Base-by-base conservation (phyloP, 2,329 filamentous ascomycete genomes). In the Epichloe coenophiala region DNA sequence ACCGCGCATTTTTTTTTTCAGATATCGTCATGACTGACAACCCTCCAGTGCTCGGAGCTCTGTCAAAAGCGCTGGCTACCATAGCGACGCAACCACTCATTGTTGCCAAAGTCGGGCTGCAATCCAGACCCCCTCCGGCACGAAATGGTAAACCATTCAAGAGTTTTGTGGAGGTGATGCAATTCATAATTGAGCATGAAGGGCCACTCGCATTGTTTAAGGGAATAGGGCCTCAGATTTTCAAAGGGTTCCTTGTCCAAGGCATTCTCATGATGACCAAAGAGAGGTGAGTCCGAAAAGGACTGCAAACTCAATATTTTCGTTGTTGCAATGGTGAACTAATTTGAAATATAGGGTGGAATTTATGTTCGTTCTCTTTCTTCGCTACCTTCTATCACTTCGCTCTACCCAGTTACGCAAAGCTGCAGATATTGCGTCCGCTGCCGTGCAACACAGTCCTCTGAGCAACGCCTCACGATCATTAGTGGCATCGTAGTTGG, bases 221-320 rank as follows among this genome's bases (percentile, higher is more conserved):
- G 72, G 93, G 93, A 41, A 95, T 98, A 58, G 89, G 81, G 0
- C 93, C 93, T 3, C 93, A 98, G 67, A 86, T 98, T 48, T 68
- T 89, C 53, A 98, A 98, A 70, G 93, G 93, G 1, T 70, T 98
- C 48, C 65, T 98, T 46, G 93, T 98, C 2, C 93, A 98, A 64
- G 93, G 93, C 47, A 81, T 98, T 51, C 74, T 98, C 39, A 98
- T 98, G 93, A 98, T 96, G 89, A 93, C 89, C 45, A 98, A 98
- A 71, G 93, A 98, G 70, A 80, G 89, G 86, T 89, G 75, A 58
- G 74, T 61, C 7, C 3, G 21, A 11, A 23, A 12, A 11, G 12
- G 6, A 46, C 1, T 35, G 3, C 11, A 13, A 41, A n/a, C 21
- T 33, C 44, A 7, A 5, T 13, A 12, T 38, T 42, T 23, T 15